Conservation (phyloP, 2,329 filamentous ascomycete genomes). For the Bipolaris gigantea region DNA sequence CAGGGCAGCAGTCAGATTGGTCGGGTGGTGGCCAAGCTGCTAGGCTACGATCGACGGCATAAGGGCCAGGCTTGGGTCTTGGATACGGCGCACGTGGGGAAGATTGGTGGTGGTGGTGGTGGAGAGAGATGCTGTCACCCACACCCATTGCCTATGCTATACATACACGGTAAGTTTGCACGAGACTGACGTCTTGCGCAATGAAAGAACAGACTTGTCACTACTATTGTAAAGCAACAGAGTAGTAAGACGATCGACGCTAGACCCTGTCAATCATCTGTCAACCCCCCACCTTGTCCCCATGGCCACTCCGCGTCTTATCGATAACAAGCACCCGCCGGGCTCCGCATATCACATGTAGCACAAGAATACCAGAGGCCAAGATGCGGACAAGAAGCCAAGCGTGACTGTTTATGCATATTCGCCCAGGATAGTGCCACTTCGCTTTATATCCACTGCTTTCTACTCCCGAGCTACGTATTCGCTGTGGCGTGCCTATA, state of each 20-base stretch:
- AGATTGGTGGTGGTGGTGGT: conserved; percentile 11
- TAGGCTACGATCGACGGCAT: not conserved
- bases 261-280: not conserved
- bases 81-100: conserved; percentile 18
- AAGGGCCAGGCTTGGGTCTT: conserved; percentile 4
- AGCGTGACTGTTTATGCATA: too few species aligned
- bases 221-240: not conserved
- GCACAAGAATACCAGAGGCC: too few species aligned
- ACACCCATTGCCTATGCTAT: not conserved
- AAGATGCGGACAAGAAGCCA: too few species aligned
- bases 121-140: not conserved
- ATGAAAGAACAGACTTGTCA: too few species aligned
- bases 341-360: too few species aligned
- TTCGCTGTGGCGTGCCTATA: not conserved
- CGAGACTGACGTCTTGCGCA: not conserved
- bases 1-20: not conserved
- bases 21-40: not conserved
- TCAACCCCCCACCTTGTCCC: not conserved
- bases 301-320: not conserved
- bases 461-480: too few species aligned
- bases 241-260: not conserved
- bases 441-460: too few species aligned
- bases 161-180: not conserved
- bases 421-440: too few species aligned
- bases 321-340: not conserved